Conservation (phyloP, 2,329 filamentous ascomycete genomes). For the Ophiostoma ulmi region DNA sequence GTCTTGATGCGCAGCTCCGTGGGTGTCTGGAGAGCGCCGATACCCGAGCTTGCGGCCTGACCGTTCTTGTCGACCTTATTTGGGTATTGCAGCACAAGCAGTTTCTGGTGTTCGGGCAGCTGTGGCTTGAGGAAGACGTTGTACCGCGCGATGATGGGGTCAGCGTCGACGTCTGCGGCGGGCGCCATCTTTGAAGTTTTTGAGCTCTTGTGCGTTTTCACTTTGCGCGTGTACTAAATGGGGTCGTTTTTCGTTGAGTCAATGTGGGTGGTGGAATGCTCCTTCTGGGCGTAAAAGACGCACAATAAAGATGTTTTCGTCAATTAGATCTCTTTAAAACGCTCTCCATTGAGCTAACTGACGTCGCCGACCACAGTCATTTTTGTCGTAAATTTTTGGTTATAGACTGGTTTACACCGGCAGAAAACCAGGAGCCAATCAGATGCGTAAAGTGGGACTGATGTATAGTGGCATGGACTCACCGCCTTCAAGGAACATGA, state of each 20-base stretch:
- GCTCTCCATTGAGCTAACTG: not conserved
- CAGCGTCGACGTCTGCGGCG: conserved; percentile 47
- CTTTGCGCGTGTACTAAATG: not conserved
- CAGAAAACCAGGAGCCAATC: not conserved
- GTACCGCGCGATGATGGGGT: conserved; percentile 71
- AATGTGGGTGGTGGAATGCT: not conserved
- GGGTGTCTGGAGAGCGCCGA: conserved; percentile 47
- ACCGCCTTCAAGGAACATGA: conserved; percentile 2
- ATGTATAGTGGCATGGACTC: not conserved
- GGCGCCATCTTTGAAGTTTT: not conserved
- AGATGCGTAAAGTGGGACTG: not conserved
- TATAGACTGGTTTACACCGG: not conserved
- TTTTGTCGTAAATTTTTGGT: conserved; percentile 12
- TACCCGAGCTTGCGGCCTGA: conserved; percentile 28
- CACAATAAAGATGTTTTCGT: too few species aligned
- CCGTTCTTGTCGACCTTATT: conserved; percentile 62
- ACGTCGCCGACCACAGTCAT: not conserved
- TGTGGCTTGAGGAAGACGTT: conserved; percentile 78
- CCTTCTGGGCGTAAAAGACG: not conserved
- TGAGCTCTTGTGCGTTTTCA: not conserved
- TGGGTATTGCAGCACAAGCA: conserved; percentile 84
- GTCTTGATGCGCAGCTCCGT: conserved; percentile 77
- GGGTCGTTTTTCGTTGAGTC: not conserved
- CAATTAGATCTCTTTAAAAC: not conserved
- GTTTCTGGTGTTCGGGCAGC: conserved; percentile 56